Evolutionary conservation across 768 basidiomycete species (phyloP).

Genomic region (Serendipita indica): DNA sequence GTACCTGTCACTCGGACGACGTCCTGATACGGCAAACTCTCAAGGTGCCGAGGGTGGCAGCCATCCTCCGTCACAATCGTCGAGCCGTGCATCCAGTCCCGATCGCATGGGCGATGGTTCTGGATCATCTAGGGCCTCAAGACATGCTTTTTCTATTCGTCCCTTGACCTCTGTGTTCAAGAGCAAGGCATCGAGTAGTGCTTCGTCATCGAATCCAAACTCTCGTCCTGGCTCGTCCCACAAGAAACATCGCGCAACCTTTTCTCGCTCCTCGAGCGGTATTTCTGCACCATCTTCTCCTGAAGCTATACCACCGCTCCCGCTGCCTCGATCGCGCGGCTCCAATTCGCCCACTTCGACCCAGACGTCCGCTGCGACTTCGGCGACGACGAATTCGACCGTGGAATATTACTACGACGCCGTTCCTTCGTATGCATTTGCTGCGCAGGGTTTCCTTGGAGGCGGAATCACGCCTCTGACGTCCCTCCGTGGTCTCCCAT

Average conservation of each 20-base stretch:
- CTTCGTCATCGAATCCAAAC: constrained; percentile 6
- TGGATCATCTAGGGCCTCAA: constrained; percentile 13
- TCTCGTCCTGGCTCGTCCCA: background rate
- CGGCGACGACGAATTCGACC: background rate
- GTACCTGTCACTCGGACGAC: constrained; percentile 6
- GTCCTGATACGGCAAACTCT: constrained; percentile 17
- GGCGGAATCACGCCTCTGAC: constrained; percentile 72
- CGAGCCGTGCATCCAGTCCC: constrained; percentile 40
- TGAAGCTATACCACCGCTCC: constrained; percentile 4
- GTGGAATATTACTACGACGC: constrained; percentile 19
- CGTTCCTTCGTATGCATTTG: constrained; percentile 78
- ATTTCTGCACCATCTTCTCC: constrained; percentile 3
- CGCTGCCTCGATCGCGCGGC: background rate
- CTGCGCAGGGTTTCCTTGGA: constrained; percentile 76
- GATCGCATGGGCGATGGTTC: constrained; percentile 26
- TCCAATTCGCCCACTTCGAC: background rate
- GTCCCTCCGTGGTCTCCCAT: constrained; percentile 64
- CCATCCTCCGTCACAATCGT: constrained; percentile 23
- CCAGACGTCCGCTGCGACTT: background rate
- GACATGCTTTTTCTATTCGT: background rate
- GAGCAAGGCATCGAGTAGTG: background rate
- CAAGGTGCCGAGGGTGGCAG: constrained; percentile 16
- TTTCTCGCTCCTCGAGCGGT: constrained; percentile 13
- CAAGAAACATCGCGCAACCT: background rate
- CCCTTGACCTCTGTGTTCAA: constrained; percentile 3